These are phyloP conservation scores for Chalciporus pseudorubinellus DNA, from an alignment of 768 basidiomycete genomes.

Conservation along the genomic window DNA sequence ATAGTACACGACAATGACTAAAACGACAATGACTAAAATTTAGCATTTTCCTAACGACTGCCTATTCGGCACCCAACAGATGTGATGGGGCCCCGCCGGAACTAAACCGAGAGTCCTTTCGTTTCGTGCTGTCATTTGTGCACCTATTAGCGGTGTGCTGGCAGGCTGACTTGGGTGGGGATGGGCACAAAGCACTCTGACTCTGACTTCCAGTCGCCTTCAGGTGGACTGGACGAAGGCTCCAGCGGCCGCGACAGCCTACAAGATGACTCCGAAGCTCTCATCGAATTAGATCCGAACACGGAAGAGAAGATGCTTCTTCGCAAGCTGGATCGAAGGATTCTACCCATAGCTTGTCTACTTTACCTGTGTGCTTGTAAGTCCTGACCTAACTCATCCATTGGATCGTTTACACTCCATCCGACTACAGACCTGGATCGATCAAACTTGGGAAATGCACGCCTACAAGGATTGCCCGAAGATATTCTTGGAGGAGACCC, in stretches of 20 bases:
- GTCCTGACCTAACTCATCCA: constrained; percentile 23
- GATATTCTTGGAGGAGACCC: constrained; percentile 68
- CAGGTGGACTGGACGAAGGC: constrained; percentile 1
- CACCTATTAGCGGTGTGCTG: background rate
- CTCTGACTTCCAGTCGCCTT: background rate
- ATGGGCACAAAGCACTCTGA: constrained; percentile 21
- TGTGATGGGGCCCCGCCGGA: background rate
- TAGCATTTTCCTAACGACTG: background rate
- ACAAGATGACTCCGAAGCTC: constrained; percentile 18
- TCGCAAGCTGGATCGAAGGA: constrained; percentile 62
- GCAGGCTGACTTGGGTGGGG: background rate
- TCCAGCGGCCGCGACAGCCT: background rate
- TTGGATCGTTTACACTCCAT: background rate
- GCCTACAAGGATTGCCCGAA: constrained; percentile 65
- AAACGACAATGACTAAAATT: background rate
- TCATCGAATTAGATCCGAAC: constrained; percentile 14
- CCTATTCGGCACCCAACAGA: background rate
- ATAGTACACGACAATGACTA: too few species aligned
- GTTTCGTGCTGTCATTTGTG: background rate
- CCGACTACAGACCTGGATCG: constrained; percentile 55
- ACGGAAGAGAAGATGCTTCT: constrained; percentile 53
- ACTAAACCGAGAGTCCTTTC: background rate
- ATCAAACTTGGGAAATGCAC: constrained; percentile 77
- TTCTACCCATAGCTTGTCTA: constrained; percentile 69
- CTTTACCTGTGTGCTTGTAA: constrained; percentile 75